Evolutionary conservation across 1,139 yeast species (phyloP).

Genomic region (Yueomyces sp.): DNA sequence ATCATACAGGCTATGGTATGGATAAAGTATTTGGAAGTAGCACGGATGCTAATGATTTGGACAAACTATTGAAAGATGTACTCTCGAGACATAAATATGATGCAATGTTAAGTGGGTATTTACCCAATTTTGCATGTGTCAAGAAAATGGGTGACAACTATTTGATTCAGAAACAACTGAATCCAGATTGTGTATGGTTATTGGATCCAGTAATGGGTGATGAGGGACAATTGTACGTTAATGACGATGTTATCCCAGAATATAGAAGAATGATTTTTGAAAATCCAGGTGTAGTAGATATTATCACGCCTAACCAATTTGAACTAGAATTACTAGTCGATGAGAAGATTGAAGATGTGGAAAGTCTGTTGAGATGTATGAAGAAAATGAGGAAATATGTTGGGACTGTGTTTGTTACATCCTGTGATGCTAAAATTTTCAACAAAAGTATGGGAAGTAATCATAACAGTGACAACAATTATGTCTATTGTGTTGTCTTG

Average conservation of each 20-base stretch:
- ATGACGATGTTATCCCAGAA: slow-evolving; percentile 39
- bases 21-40: slow-evolving; percentile 29
- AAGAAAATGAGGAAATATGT: slow-evolving; percentile 27
- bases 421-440: slow-evolving; percentile 11
- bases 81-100: slow-evolving; percentile 25
- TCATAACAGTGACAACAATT: slow-evolving; percentile 2
- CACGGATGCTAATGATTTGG: slow-evolving; percentile 19
- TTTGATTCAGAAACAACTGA: slow-evolving; percentile 15
- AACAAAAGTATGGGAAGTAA: slow-evolving; percentile 16
- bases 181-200: slow-evolving; percentile 27
- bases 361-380: slow-evolving; percentile 31
- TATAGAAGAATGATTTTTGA: slow-evolving; percentile 32
- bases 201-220: slow-evolving; percentile 75
- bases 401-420: slow-evolving; percentile 23
- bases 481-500: slow-evolving; percentile 28
- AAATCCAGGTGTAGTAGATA: slow-evolving; percentile 32
- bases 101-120: slow-evolving; percentile 46
- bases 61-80: slow-evolving; percentile 16
- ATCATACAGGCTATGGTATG: slow-evolving; percentile 55
- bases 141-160: slow-evolving; percentile 24
- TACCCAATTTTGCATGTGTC: slow-evolving; percentile 38
- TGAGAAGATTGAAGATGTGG: slow-evolving; percentile 27
- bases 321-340: slow-evolving; percentile 51
- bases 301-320: slow-evolving; percentile 63
- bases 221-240: slow-evolving; percentile 55